Evolutionary conservation across 176 grass and related monocot genomes (phyloP), one percentile per base, ranked within the genome.

Genomic region (Aegilops bicornis): DNA sequence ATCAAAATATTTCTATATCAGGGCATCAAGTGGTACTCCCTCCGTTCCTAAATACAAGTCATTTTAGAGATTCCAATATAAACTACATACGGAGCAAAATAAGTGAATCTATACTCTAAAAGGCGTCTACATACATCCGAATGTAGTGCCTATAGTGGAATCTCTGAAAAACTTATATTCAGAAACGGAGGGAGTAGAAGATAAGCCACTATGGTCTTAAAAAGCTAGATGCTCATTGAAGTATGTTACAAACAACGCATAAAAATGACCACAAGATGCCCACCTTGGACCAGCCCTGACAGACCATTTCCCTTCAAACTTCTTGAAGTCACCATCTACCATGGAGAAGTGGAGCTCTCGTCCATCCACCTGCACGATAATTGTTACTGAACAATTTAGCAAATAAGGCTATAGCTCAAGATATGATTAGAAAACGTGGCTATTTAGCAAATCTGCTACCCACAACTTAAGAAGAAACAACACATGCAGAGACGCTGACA

Each of bases 261-360:
- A 12, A 54, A 54, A 73, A 90, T 67, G 33, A n/a, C 10, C 0
- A 8, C 9, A 71, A 19, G 5, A 79, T 47, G 37, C 66, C 0
- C 79, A 98, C 96, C 88, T 96, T 85, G 84, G 92, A 89, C 93
- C 90, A 79, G 96, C 20, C 86, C 79, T 84, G 65, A 98, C 67
- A 40, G 88, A 94, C 96, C 93, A 98, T 89, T 98, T 96, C 23
- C 93, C 93, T 91, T 98, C 96, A n/a, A 98, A 98, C 81, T 92
- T 98, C 85, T 92, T 96, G 66, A 98, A 98, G 81, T 96, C 96
- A 4, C 96, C 96, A 88, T 96, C 96, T 14, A 98, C 93, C 96
- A 98, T 91, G 25, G 84, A 92, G 85, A 96, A 98, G 89, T 87
- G 92, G 65, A 98, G 96, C 80, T 96, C 96, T 61, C 90, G 78